These are phyloP conservation scores for Trypanosoma melophagium DNA, from an alignment of 208 protist species.

Conservation along the genomic window DNA sequence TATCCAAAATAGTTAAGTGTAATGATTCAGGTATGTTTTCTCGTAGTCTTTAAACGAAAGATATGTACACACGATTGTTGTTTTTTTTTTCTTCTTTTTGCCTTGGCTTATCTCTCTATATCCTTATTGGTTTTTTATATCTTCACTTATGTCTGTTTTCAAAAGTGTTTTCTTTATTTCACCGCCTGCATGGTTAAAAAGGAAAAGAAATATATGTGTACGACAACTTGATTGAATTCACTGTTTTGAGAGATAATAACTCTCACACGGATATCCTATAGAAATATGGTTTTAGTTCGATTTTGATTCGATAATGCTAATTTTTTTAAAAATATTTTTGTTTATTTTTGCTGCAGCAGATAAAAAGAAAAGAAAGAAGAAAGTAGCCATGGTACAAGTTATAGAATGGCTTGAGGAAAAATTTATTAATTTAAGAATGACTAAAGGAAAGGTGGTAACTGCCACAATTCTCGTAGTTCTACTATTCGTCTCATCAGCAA, in stretches of 20 bases:
- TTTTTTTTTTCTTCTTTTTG: slow-evolving; percentile 14
- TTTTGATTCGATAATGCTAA: no score
- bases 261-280: no score
- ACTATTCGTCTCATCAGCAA: slow-evolving; percentile 36
- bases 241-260: no score
- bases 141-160: no score
- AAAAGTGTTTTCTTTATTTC: no score
- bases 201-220: no score
- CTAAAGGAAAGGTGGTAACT: slow-evolving; percentile 10
- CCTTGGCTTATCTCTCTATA: no score
- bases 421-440: slow-evolving; percentile 9
- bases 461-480: slow-evolving; percentile 25
- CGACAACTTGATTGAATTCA: no score
- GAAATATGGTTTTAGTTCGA: background rate
- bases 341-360: background rate
- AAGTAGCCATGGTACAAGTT: background rate
- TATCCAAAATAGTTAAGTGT: slow-evolving; percentile 27
- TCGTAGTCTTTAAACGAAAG: slow-evolving; percentile 25
- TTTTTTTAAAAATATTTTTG: no score
- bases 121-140: no score
- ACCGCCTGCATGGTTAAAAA: no score
- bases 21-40: slow-evolving; percentile 6
- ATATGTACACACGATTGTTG: slow-evolving; percentile 1
- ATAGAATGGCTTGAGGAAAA: no score
- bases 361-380: background rate